Base-by-base conservation (phyloP, 306 rosid genomes). In the Lotus japonicus region DNA sequence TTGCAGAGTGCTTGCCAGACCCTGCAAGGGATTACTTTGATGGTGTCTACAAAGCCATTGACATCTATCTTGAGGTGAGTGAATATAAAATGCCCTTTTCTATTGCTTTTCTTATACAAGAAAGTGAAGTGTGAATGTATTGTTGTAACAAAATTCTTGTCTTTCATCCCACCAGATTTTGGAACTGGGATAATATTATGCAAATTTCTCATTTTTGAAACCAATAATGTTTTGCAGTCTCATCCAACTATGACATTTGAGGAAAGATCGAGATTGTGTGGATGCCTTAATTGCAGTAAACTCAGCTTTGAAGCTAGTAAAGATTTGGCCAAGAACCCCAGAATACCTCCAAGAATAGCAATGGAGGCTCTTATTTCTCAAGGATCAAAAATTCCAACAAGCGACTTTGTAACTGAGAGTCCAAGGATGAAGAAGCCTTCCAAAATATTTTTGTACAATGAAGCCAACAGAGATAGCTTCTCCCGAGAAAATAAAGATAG, bases 1-100 rank as follows among this genome's bases (percentile, higher is more conserved):
- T 86, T 64, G 97, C 97, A 18, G 91, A 86, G 54, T 84, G 92
- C 73, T 79, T 92, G 39, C 97, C 97, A 18, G 89, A 89, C 64
- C 69, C 76, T 64, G 88, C 98, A 7, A 83, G 98, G 64, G 89
- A 80, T 45, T 72, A 81, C 70, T 88, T 76, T 71, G 97, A 92
- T 75, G 89, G 85, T 46, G 82, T 84, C 52, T 89, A 86, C 71
- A 87, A 82, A 77, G 95, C 97, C 80, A 80, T 89, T 75, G 91
- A 92, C 72, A 84, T 88, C 74, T 89, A 92, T 43, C 81, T 92
- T 65, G 77, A 87, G 95, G 98, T 89, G 78, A 65, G 18, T 58
- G 15, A 31, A 7, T 38, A 9, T 55, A 60, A 28, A 39, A 13
- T 59, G 31, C 68, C 58, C 43, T 74, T 70, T 66, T 49, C 17